Conservation (phyloP, 2,329 filamentous ascomycete species). For the Trichoderma sp. region DNA sequence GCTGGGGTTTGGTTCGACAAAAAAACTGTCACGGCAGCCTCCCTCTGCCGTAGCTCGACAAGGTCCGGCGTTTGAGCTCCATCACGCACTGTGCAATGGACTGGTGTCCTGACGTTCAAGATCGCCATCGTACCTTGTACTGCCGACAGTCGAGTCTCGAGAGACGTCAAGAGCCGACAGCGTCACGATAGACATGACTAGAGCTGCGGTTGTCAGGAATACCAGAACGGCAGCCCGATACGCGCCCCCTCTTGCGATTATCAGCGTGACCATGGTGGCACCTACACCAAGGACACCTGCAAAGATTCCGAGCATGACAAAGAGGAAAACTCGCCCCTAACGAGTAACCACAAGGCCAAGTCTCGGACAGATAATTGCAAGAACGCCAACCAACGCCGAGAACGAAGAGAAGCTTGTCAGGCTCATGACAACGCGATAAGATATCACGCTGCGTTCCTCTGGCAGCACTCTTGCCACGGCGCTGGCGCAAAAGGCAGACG, state of each 20-base stretch:
- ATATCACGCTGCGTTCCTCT: background rate
- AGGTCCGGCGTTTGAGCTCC: background rate
- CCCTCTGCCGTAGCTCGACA: background rate
- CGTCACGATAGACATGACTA: background rate
- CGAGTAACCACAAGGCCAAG: background rate
- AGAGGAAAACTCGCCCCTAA: background rate
- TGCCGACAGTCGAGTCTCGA: background rate
- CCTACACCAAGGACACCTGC: background rate
- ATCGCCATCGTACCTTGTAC: background rate
- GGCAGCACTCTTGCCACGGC: background rate
- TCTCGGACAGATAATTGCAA: background rate
- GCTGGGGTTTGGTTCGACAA: constrained; percentile 1
- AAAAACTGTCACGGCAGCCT: background rate
- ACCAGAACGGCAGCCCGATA: background rate
- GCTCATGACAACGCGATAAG: background rate
- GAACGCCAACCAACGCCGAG: background rate
- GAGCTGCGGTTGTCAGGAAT: background rate
- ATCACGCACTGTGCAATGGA: background rate
- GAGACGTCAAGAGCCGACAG: background rate
- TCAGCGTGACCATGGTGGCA: background rate
- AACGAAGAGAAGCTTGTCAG: background rate
- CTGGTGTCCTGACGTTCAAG: background rate
- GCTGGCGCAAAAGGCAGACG: background rate
- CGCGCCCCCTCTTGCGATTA: background rate
- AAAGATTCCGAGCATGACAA: background rate